Evolutionary conservation across 116 monocot species (phyloP).

Genomic region (Phalaenopsis hybrid): DNA sequence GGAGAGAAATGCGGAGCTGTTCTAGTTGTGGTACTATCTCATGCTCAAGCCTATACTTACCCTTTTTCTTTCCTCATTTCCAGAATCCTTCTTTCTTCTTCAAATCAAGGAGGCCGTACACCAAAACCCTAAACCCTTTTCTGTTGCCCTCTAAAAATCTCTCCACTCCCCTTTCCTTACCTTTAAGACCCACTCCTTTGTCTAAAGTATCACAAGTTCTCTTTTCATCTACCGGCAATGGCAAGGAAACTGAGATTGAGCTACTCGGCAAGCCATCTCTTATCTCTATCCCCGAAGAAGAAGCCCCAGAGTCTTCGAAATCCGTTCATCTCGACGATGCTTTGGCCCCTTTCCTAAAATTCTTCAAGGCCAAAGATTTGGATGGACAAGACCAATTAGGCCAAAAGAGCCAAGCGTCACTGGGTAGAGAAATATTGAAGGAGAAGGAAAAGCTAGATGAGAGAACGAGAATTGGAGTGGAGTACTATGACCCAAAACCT

Average conservation of each 20-base stretch:
- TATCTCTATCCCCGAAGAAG: slow-evolving; percentile 9
- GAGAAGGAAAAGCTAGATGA: slow-evolving; percentile 3
- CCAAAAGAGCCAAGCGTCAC: neutral
- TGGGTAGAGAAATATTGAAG: neutral
- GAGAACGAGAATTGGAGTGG: slow-evolving; percentile 20
- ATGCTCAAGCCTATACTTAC: neutral
- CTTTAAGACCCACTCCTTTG: neutral
- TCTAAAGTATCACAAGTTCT: slow-evolving; percentile 4
- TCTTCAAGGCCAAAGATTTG: slow-evolving; percentile 34
- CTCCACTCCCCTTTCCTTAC: neutral
- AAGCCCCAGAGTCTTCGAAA: neutral
- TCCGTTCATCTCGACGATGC: slow-evolving; percentile 28
- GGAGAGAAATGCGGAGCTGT: neutral
- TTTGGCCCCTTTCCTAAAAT: slow-evolving; percentile 53
- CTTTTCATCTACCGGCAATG: slow-evolving; percentile 17
- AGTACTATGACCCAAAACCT: slow-evolving; percentile 67
- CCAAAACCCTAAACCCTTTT: neutral
- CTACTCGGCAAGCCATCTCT: slow-evolving; percentile 54
- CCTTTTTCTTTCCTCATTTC: neutral
- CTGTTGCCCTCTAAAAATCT: neutral
- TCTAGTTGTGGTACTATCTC: neutral
- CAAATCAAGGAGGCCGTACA: neutral
- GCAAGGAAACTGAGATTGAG: slow-evolving; percentile 31
- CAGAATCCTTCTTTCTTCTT: neutral
- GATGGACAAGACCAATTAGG: slow-evolving; percentile 2